Percentiles rank a stretch among this genome's conserved stretches.
These are phyloP conservation scores for Borealophlyctis nickersoniae DNA, from an alignment of 192 early-diverging fungal species.

Conservation along the genomic window DNA sequence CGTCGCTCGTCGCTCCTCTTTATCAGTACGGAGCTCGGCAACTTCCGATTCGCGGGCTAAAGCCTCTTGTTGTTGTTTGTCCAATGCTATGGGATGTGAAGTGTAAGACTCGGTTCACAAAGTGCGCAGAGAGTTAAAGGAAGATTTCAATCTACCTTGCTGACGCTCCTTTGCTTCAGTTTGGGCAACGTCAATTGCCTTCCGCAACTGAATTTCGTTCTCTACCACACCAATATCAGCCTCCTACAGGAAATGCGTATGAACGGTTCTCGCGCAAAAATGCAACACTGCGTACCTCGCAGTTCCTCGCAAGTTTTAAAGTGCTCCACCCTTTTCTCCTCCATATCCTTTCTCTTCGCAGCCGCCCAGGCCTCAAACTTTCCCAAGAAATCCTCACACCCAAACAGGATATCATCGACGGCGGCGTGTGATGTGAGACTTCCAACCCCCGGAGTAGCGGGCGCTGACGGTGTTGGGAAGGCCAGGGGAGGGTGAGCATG, in stretches of 20 bases:
- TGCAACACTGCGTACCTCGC: slow-evolving; percentile 1
- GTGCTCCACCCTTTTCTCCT: slow-evolving; percentile 8
- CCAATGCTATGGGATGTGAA: too few species aligned
- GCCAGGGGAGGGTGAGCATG: not conserved
- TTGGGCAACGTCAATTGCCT: too few species aligned
- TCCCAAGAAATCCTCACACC: slow-evolving; percentile 15
- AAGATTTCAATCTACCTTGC: too few species aligned
- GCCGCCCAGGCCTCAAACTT: slow-evolving; percentile 22
- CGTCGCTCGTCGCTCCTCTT: slow-evolving; percentile 36
- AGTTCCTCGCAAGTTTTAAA: slow-evolving; percentile 1
- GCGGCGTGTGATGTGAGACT: not conserved
- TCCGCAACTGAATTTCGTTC: too few species aligned
- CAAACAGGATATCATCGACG: slow-evolving; percentile 4
- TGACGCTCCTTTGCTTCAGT: too few species aligned
- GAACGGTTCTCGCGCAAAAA: not conserved
- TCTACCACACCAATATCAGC: not conserved
- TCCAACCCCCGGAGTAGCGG: not conserved
- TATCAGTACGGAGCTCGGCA: slow-evolving; percentile 13
- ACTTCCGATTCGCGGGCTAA: slow-evolving; percentile 15
- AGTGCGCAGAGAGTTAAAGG: too few species aligned
- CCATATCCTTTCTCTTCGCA: slow-evolving; percentile 10
- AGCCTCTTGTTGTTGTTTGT: slow-evolving; percentile 19
- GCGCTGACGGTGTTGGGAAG: not conserved
- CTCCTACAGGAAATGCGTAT: too few species aligned
- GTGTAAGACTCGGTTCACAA: too few species aligned